A percentile compares a stretch with the other conserved stretches of the same genome.
Evolutionary conservation across 257 asterid genomes (phyloP).

Genomic region (Striga asiatica): DNA sequence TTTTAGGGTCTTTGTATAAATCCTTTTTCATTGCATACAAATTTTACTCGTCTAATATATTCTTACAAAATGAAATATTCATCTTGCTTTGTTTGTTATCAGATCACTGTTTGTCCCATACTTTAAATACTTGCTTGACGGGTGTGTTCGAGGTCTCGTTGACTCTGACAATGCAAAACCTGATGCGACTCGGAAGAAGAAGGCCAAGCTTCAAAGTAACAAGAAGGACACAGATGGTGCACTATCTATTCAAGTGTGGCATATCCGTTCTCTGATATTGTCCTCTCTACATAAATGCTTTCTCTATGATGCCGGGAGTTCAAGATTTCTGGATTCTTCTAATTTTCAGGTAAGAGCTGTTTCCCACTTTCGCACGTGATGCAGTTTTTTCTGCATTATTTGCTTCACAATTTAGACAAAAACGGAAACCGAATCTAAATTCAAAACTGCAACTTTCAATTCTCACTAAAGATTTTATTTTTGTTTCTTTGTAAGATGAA

Average conservation of each 20-base stretch:
- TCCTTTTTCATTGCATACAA: too few species aligned
- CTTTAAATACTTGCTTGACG: slow-evolving; percentile 77
- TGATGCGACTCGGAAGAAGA: slow-evolving; percentile 43
- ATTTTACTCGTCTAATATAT: too few species aligned
- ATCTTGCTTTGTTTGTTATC: slow-evolving; percentile 9
- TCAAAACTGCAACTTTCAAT: background rate
- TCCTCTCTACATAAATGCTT: slow-evolving; percentile 72
- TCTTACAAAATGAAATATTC: background rate
- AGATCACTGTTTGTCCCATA: slow-evolving; percentile 84
- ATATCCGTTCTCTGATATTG: slow-evolving; percentile 54
- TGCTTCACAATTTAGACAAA: too few species aligned
- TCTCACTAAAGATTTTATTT: background rate
- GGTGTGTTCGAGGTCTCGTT: slow-evolving; percentile 56
- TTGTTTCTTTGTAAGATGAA: too few species aligned
- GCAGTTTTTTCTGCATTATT: too few species aligned
- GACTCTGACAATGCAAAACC: slow-evolving; percentile 25
- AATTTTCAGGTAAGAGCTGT: slow-evolving; percentile 61
- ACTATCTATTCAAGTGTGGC: slow-evolving; percentile 53
- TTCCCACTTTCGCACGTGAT: background rate
- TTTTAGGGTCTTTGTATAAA: too few species aligned
- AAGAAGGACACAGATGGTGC: slow-evolving; percentile 28
- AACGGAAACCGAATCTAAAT: too few species aligned
- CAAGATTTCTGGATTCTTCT: slow-evolving; percentile 55
- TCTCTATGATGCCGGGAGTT: slow-evolving; percentile 63
- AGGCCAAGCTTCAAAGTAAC: slow-evolving; percentile 38